These are phyloP conservation scores for Coemansia sp. DNA, from an alignment of 192 early-diverging fungal genomes.

Conservation along the genomic window DNA sequence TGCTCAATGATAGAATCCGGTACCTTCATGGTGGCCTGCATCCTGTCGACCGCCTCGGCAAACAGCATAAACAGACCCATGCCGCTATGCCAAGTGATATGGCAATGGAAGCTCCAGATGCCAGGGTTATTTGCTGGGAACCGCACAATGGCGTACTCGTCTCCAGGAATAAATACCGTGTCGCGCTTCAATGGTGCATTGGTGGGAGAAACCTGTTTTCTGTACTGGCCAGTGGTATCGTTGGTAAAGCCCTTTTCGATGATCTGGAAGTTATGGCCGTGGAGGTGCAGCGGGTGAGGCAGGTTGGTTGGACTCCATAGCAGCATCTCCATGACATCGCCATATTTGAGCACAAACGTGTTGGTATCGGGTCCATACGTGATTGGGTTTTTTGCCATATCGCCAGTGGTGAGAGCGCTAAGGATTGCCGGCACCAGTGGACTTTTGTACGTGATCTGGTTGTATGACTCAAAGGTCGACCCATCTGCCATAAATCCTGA, in stretches of 20 bases:
- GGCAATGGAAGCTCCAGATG: slow-evolving; percentile 84
- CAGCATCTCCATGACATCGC: slow-evolving; percentile 64
- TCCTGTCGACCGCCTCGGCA: slow-evolving; percentile 24
- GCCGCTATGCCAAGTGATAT: slow-evolving; percentile 59
- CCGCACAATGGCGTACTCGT: slow-evolving; percentile 65
- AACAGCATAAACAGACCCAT: slow-evolving; percentile 69
- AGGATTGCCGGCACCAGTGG: slow-evolving; percentile 65
- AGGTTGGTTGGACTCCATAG: slow-evolving; percentile 66
- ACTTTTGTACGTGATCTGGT: slow-evolving; percentile 59
- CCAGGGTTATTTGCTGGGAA: slow-evolving; percentile 80
- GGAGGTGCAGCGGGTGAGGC: slow-evolving; percentile 75
- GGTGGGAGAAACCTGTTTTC: slow-evolving; percentile 34
- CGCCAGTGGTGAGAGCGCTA: slow-evolving; percentile 60
- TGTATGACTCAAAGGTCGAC: slow-evolving; percentile 71
- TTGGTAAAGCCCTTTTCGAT: slow-evolving; percentile 54
- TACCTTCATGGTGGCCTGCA: slow-evolving; percentile 13
- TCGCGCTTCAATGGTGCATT: slow-evolving; percentile 54
- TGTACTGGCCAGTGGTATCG: slow-evolving; percentile 34
- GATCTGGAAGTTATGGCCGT: slow-evolving; percentile 83
- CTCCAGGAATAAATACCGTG: slow-evolving; percentile 60
- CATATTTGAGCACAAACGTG: slow-evolving; percentile 60
- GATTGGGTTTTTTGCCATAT: slow-evolving; percentile 49
- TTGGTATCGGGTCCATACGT: slow-evolving; percentile 67
- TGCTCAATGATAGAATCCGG: slow-evolving; percentile 31
- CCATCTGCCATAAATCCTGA: slow-evolving; percentile 61